Percentiles rank a stretch among this genome's conserved stretches.
Conservation (phyloP, 1,139 yeast genomes). For the Geotrichum candidum region DNA sequence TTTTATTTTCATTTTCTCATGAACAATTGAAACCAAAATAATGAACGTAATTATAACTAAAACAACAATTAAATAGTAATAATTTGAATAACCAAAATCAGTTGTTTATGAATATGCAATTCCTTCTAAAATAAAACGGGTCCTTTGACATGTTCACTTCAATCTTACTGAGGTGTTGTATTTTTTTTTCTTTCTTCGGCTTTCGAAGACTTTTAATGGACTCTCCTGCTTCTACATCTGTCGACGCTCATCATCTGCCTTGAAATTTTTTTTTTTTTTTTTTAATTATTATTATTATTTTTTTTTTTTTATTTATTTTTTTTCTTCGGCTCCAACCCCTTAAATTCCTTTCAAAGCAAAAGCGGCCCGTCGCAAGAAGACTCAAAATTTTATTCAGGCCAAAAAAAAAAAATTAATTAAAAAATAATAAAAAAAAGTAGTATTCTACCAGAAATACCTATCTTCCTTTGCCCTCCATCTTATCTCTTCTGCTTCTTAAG, state of each 20-base stretch:
- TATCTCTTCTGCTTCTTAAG: not conserved
- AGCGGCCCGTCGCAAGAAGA: not conserved
- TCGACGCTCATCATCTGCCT: not conserved
- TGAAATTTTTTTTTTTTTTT: not conserved
- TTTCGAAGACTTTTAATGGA: not conserved
- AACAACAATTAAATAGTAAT: too few relatives aligned
- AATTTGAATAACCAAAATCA: too few relatives aligned
- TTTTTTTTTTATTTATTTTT: not conserved
- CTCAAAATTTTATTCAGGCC: not conserved
- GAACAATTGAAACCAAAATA: too few relatives aligned
- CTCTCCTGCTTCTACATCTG: not conserved
- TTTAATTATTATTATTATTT: not conserved
- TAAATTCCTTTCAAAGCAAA: not conserved
- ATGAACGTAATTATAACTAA: too few relatives aligned
- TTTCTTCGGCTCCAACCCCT: not conserved
- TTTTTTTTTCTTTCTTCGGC: not conserved
- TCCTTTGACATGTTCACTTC: not conserved
- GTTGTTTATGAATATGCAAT: too few relatives aligned
- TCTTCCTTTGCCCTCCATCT: not conserved
- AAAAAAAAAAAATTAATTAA: not conserved
- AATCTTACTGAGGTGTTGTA: not conserved
- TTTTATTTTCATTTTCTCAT: not conserved
- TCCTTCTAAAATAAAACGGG: not conserved
- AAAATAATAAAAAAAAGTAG: not conserved
- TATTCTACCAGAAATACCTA: not conserved